Percentiles rank a stretch among this genome's conserved stretches.
These are phyloP conservation scores for Penicillium simplicissimum DNA, from an alignment of 495 filamentous ascomycete genomes.

Conservation along the genomic window DNA sequence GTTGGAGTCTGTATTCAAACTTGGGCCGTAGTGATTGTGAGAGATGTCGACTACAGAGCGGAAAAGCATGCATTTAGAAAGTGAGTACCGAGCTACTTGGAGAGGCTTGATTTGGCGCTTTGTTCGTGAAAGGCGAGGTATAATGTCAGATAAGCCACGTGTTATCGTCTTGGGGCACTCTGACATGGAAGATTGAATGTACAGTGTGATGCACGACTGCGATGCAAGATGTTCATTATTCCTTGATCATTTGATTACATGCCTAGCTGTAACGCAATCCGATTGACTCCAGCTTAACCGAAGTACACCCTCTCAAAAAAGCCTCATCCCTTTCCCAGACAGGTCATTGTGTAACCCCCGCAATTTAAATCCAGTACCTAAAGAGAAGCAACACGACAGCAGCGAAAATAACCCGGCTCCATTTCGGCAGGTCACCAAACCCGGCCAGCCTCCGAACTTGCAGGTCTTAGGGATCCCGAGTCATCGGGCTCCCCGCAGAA, in stretches of 20 bases:
- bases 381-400: not conserved
- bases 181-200: not conserved
- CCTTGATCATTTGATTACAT: not conserved
- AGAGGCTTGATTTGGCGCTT: not conserved
- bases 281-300: not conserved
- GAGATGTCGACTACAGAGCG: not conserved
- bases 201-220: not conserved
- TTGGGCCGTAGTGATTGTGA: not conserved
- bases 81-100: not conserved
- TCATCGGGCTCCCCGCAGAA: slow-evolving; percentile 14
- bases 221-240: not conserved
- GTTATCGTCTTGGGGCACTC: not conserved
- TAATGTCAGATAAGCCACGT: not conserved
- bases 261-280: not conserved
- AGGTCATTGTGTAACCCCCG: not conserved
- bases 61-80: slow-evolving; percentile 3
- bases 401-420: slow-evolving; percentile 33
- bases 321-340: not conserved
- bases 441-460: slow-evolving; percentile 24
- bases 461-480: slow-evolving; percentile 21
- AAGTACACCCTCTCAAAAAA: not conserved
- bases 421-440: slow-evolving; percentile 14
- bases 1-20: not conserved
- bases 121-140: not conserved
- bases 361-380: not conserved